A percentile compares a stretch with the other conserved stretches of the same genome.
phyloP scores from a whole-genome alignment of 257 asterid genomes.

The Ajuga chamaepitys region DNA sequence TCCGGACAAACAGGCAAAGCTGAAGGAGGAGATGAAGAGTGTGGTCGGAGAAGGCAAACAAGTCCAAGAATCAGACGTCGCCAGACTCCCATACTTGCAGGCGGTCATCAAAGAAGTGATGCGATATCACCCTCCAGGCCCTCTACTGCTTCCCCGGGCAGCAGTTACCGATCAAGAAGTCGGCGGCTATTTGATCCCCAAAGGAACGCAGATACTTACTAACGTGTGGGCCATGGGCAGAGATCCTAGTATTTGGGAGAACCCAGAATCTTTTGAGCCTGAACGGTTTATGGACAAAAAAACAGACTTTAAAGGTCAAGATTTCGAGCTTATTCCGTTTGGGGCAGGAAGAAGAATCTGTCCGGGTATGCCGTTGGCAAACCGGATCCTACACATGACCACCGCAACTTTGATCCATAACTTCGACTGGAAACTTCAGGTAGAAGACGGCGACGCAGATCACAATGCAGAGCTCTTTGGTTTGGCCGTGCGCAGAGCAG shows the following conservation, averaged over 20 bases:
- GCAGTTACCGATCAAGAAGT: constrained; percentile 1
- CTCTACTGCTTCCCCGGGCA: constrained; percentile 12
- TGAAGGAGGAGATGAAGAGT: constrained; percentile 14
- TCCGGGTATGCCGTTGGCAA: constrained; percentile 20
- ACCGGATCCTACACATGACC: constrained; percentile 12
- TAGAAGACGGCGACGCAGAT: not conserved
- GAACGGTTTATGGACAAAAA: constrained; percentile 16
- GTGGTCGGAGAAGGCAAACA: constrained; percentile 4
- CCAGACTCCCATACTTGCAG: constrained; percentile 20
- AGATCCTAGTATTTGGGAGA: constrained; percentile 19
- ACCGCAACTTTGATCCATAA: constrained; percentile 21
- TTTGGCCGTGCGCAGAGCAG: not conserved
- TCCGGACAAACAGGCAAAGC: constrained; percentile 8
- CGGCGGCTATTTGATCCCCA: constrained; percentile 19
- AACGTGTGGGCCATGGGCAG: constrained; percentile 31
- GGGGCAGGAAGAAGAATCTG: constrained; percentile 30
- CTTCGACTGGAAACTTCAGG: constrained; percentile 19
- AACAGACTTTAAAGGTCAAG: constrained; percentile 21
- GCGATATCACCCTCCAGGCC: constrained; percentile 20
- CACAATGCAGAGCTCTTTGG: not conserved
- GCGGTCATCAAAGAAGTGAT: constrained; percentile 26
- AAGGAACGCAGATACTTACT: constrained; percentile 22
- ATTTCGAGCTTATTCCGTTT: constrained; percentile 29
- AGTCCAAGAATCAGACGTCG: constrained; percentile 19
- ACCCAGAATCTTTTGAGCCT: constrained; percentile 23